Base-by-base conservation (phyloP, 2,329 filamentous ascomycete species). In the Cyphellophora attinorum region DNA sequence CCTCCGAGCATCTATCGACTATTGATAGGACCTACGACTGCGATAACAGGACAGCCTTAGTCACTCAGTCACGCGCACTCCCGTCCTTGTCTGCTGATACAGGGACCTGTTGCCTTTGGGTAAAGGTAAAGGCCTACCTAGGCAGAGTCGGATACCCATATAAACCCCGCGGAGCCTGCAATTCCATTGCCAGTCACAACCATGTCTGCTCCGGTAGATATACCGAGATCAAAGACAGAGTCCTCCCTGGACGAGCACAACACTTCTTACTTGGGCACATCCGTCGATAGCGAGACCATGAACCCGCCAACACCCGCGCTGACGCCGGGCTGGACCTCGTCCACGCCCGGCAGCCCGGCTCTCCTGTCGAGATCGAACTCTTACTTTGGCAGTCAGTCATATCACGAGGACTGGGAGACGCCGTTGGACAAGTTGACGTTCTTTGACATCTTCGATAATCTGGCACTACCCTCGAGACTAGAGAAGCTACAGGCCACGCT, bases 381-480 rank as follows among this genome's bases (percentile, higher is more conserved):
- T 11, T 86, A 86, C 57, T 86, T 84, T n/a, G 79, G 76, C 31
- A 85, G 79, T 58, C 85, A 79, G 56, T 80, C 77, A n/a, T 85
- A 85, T 51, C 83, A 91, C 38, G 84, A 91, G 49, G 85, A 89
- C 54, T 91, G 84, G 74, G 85, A 93, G 43, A 69, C 76, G 14
- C 88, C 89, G 1, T 67, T 95, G 15, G 91, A 98, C 57, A 82
- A 85, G 33, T 68, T 98, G 35, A 88, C 83, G 25, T 76, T 96
- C 38, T 85, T 98, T 51, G 91, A 98, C 54, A 71, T 98, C 31
- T 74, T 98, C 46, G 89, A 95, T 61, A 96, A 95, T 56, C 61
- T 98, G 44, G 84, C 88, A 5, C 68, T 98, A 19, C 81, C 86
- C 1, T 83, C 93, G 52, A 83, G 89, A 49, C 72, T 98, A 13